A percentile compares a stretch with the other conserved stretches of the same genome.
Evolutionary conservation across 352 stramenopile species (phyloP).

Genomic region (Globisporangium paddicum): DNA sequence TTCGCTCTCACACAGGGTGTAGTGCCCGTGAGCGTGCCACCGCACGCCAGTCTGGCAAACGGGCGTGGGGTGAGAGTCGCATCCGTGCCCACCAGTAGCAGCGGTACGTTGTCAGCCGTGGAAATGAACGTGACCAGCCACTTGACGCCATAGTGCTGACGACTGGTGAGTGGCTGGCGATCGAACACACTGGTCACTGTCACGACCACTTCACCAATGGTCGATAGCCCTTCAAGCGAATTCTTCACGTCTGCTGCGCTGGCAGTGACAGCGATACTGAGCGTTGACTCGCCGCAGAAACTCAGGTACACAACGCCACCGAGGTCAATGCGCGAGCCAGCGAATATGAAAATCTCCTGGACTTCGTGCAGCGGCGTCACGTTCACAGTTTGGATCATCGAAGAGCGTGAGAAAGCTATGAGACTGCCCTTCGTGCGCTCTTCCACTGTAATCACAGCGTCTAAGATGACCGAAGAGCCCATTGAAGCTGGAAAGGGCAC

Average conservation of each 20-base stretch:
- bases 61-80: slow-evolving; percentile 16
- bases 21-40: slow-evolving; percentile 49
- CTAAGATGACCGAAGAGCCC: slow-evolving; percentile 9
- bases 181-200: slow-evolving; percentile 21
- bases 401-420: slow-evolving; percentile 15
- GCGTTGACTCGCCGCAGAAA: slow-evolving; percentile 61
- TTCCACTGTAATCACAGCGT: slow-evolving; percentile 26
- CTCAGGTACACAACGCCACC: slow-evolving; percentile 46
- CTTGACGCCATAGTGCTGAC: slow-evolving; percentile 51
- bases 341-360: slow-evolving; percentile 71
- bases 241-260: slow-evolving; percentile 36
- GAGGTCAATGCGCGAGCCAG: slow-evolving; percentile 51
- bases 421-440: slow-evolving; percentile 43
- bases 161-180: slow-evolving; percentile 21
- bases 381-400: slow-evolving; percentile 17
- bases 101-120: slow-evolving; percentile 25
- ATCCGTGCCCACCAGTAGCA: slow-evolving; percentile 46
- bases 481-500: not conserved
- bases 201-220: slow-evolving; percentile 48
- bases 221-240: slow-evolving; percentile 63
- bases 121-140: slow-evolving; percentile 64
- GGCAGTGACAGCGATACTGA: slow-evolving; percentile 34
- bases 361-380: slow-evolving; percentile 40
- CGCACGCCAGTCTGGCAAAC: slow-evolving; percentile 42
- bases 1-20: slow-evolving; percentile 43